A percentile compares a stretch with the other conserved stretches of the same genome.
Evolutionary conservation across 2,329 filamentous ascomycete genomes (phyloP).

Genomic region (Colletotrichum noveboracense): DNA sequence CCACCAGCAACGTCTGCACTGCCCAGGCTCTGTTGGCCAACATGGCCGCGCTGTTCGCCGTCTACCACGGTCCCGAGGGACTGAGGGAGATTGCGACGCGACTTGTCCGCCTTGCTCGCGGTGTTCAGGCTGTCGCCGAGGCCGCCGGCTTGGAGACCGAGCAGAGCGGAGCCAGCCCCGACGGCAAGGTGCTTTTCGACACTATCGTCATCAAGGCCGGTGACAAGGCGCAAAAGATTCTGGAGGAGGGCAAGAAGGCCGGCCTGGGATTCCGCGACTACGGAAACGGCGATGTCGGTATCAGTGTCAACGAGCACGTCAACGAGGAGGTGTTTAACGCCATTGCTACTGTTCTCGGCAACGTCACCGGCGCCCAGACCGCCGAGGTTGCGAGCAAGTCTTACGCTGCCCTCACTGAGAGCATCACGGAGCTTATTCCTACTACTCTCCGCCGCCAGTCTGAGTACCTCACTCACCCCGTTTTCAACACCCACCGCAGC

Average conservation of each 20-base stretch:
- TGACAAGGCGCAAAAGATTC: constrained; percentile 52
- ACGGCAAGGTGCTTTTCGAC: constrained; percentile 74
- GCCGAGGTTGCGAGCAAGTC: constrained; percentile 46
- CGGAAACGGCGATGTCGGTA: constrained; percentile 65
- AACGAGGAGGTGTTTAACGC: constrained; percentile 60
- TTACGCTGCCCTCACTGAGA: constrained; percentile 37
- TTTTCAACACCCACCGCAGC: constrained; percentile 94
- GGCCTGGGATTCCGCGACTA: constrained; percentile 68
- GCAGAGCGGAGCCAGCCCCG: constrained; percentile 58
- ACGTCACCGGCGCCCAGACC: constrained; percentile 33
- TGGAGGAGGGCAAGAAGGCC: constrained; percentile 55
- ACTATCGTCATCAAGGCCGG: constrained; percentile 73
- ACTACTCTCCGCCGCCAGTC: constrained; percentile 72
- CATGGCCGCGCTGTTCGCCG: constrained; percentile 93
- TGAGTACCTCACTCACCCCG: constrained; percentile 82
- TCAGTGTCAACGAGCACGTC: constrained; percentile 75
- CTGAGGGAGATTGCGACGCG: constrained; percentile 84
- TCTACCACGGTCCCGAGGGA: constrained; percentile 89
- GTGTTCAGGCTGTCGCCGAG: constrained; percentile 69
- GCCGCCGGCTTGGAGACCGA: constrained; percentile 68
- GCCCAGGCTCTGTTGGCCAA: constrained; percentile 93
- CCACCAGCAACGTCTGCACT: constrained; percentile 96
- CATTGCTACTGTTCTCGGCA: constrained; percentile 38
- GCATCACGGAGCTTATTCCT: constrained; percentile 51
- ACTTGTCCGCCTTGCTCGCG: constrained; percentile 72